phyloP scores from a whole-genome alignment of 306 rosid species.

The Prosopis cineraria region DNA sequence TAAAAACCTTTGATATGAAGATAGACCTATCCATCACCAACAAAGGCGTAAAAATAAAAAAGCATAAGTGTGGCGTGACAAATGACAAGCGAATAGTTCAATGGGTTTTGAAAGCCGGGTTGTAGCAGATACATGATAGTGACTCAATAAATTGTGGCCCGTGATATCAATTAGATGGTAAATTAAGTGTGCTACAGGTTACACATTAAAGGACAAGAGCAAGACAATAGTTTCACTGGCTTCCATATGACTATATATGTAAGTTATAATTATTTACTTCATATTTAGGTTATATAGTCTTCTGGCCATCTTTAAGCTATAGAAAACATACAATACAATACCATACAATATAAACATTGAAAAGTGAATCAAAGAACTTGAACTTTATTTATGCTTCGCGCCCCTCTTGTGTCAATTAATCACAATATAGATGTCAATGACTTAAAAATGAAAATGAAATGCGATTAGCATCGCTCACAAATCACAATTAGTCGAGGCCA shows the following conservation, averaged over 20 bases:
- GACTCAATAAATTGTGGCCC: slow-evolving; percentile 44
- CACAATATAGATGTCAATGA: not conserved
- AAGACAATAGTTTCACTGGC: not conserved
- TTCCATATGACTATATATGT: no score
- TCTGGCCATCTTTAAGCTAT: not conserved
- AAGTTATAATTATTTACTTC: not conserved
- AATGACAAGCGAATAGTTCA: slow-evolving; percentile 10
- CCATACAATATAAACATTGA: not conserved
- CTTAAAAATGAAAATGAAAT: not conserved
- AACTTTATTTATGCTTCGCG: not conserved
- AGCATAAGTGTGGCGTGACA: not conserved
- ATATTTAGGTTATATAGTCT: not conserved
- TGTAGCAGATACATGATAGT: slow-evolving; percentile 17
- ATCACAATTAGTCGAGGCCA: not conserved
- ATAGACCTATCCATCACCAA: not conserved
- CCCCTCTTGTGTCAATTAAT: not conserved
- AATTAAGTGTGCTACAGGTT: not conserved
- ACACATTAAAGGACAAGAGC: slow-evolving; percentile 8
- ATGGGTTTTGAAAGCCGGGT: not conserved
- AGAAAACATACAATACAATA: not conserved
- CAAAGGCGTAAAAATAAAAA: not conserved
- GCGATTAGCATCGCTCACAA: not conserved
- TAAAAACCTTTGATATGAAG: not conserved
- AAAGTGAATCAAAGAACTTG: not conserved
- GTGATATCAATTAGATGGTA: slow-evolving; percentile 26